Percentiles rank a stretch among this genome's conserved stretches.
Conservation (phyloP, 2,329 filamentous ascomycete species). For the Dothistroma septosporum region DNA sequence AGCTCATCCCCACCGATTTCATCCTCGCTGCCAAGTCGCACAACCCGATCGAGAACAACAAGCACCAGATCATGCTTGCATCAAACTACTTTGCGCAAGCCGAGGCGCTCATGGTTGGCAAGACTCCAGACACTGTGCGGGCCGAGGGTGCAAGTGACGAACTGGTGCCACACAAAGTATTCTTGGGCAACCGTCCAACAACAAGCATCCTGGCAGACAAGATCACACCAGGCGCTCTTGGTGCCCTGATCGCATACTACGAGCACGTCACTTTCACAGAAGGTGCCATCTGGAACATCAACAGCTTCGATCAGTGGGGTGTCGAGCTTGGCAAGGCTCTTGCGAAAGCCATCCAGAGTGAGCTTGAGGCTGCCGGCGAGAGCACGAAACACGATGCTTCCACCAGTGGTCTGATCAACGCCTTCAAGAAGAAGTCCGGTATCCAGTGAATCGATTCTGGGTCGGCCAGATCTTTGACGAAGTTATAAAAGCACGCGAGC, state of each 20-base stretch:
- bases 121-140: conserved; percentile 74
- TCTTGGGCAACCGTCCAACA: conserved; percentile 94
- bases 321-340: conserved; percentile 96
- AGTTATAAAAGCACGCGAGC: conserved; percentile 2
- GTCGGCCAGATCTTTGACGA: neutral
- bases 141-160: conserved; percentile 68
- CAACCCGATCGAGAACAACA: conserved; percentile 87
- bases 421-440: conserved; percentile 75
- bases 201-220: conserved; percentile 89
- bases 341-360: conserved; percentile 65
- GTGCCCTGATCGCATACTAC: conserved; percentile 96
- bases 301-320: conserved; percentile 99
- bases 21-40: conserved; percentile 94
- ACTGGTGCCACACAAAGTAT: conserved; percentile 96
- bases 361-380: conserved; percentile 75
- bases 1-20: conserved; percentile 97
- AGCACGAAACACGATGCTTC: conserved; percentile 75
- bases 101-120: conserved; percentile 83
- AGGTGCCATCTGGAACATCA: conserved; percentile 98
- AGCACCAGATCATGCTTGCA: conserved; percentile 94
- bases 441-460: conserved; percentile 18
- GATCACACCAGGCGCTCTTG: conserved; percentile 90
- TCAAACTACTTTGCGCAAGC: conserved; percentile 90
- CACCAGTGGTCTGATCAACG: conserved; percentile 82
- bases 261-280: conserved; percentile 98